Base-by-base conservation (phyloP, 2,329 filamentous ascomycete genomes). In the Colletotrichum echinochloae region DNA sequence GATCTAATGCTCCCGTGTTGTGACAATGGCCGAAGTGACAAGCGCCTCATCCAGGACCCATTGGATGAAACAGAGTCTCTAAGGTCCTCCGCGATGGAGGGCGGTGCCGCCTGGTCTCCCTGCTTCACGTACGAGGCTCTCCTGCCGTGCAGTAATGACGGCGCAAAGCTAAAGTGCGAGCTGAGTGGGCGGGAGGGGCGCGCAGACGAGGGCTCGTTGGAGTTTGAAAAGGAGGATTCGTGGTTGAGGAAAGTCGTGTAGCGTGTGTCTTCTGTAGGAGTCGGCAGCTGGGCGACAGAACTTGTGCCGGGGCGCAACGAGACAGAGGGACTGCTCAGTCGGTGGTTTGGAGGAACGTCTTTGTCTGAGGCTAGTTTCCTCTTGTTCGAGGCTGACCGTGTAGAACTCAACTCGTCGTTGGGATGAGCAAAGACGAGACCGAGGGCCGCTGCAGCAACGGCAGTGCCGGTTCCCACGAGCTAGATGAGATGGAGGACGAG, bases 11-110 rank as follows among this genome's bases (percentile, higher is more conserved):
- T 92, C 72, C 87, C 90, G 79, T 88, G 87, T 74, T 91, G 89
- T 33, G 90, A 92, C 30, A 85, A 77, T 26, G 91, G 91, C 30
- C 91, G 87, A 54, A 89, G 83, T 30, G 92, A 93, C 48, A 94
- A 81, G 60, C 91, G 89, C 74, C 89, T 88, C 73, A 94, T 89
- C 92, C 92, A 95, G 35, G 91, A 93, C 65, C 88, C 84, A 76
- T 84, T 87, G 41, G 89, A 91, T 20, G 89, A 90, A 41, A 86
- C 75, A 4, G 89, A 91, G 75, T 90, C 87, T 73, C 88, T 83
- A 48, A 81, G 77, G 73, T 80, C 80, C 70, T 89, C 87, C 16
- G 79, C 77, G 57, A 81, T 79, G 28, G 80, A 78, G 26, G 79
- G 76, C 33, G 80, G 20, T 37, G 33, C 77, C 37, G 78, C 73